phyloP scores from a whole-genome alignment of 1,139 yeast species.

The Candida sanyaensis region DNA sequence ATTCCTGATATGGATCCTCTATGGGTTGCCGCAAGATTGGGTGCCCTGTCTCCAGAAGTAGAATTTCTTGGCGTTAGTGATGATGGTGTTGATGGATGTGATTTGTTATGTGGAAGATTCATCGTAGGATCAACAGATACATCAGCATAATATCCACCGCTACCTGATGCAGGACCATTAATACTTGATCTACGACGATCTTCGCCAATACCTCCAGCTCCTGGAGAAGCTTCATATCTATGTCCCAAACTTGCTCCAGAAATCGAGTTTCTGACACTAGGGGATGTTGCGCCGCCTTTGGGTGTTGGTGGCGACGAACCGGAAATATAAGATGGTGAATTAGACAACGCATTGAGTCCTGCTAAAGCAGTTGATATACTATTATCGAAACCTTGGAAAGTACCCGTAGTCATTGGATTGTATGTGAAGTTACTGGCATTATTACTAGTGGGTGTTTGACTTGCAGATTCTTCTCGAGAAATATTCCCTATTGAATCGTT shows the following conservation, averaged over 20 bases:
- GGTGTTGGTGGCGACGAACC: conserved; percentile 30
- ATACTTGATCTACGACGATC: conserved; percentile 35
- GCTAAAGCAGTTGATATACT: conserved; percentile 47
- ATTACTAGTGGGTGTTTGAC: conserved; percentile 3
- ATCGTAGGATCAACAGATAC: conserved; percentile 49
- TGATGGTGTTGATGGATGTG: conserved; percentile 36
- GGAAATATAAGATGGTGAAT: conserved; percentile 36
- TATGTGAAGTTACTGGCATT: conserved; percentile 23
- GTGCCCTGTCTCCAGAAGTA: conserved; percentile 18
- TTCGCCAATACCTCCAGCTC: conserved; percentile 30
- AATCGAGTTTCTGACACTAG: conserved; percentile 5
- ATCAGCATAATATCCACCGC: conserved; percentile 52
- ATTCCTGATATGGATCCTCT: conserved; percentile 4
- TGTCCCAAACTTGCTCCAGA: conserved; percentile 10
- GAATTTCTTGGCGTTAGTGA: conserved; percentile 43
- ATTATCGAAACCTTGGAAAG: conserved; percentile 47
- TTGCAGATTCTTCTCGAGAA: conserved; percentile 1
- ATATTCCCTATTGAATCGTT: background rate
- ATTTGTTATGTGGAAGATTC: conserved; percentile 49
- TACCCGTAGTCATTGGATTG: conserved; percentile 38
- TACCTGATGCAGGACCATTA: conserved; percentile 27
- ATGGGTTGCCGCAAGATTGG: conserved; percentile 2
- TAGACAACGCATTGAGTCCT: conserved; percentile 47
- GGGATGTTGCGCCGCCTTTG: background rate
- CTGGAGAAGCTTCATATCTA: conserved; percentile 13